These are phyloP conservation scores for Penicillium sp. DNA, from an alignment of 2,329 filamentous ascomycete genomes.

Conservation along the genomic window DNA sequence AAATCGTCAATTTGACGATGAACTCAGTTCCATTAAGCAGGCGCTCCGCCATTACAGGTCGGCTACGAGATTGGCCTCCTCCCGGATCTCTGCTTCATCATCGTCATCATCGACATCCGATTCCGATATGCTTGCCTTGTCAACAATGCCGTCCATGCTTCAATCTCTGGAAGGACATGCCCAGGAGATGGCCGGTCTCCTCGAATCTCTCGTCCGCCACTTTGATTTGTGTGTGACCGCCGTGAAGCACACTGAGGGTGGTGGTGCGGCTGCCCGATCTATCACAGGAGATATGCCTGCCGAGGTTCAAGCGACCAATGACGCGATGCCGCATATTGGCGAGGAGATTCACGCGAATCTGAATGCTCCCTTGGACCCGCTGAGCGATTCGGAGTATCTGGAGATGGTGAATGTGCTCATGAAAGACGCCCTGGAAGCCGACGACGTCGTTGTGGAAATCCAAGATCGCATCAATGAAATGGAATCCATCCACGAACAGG, in stretches of 20 bases:
- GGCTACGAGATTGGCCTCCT: slow-evolving; percentile 43
- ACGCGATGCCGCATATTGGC: slow-evolving; percentile 34
- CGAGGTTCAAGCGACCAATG: slow-evolving; percentile 47
- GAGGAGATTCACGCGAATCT: slow-evolving; percentile 36
- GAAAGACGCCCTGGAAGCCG: slow-evolving; percentile 59
- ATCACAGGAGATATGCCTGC: slow-evolving; percentile 64
- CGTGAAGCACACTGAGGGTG: slow-evolving; percentile 84
- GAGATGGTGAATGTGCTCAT: slow-evolving; percentile 81
- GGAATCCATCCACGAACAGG: slow-evolving; percentile 67
- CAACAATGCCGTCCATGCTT: slow-evolving; percentile 57
- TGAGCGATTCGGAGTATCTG: slow-evolving; percentile 72
- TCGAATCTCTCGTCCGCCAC: slow-evolving; percentile 80
- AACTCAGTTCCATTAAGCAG: slow-evolving; percentile 67
- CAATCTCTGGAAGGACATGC: slow-evolving; percentile 71
- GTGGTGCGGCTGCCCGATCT: slow-evolving; percentile 68
- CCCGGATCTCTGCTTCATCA: slow-evolving; percentile 36
- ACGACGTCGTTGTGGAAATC: slow-evolving; percentile 67
- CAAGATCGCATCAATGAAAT: slow-evolving; percentile 75
- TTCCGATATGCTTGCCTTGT: slow-evolving; percentile 37
- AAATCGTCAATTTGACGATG: slow-evolving; percentile 70
- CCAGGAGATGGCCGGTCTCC: slow-evolving; percentile 76
- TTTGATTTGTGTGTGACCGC: slow-evolving; percentile 93
- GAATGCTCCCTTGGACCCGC: slow-evolving; percentile 63
- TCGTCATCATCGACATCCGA: slow-evolving; percentile 39
- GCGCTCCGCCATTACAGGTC: slow-evolving; percentile 51